A percentile compares a stretch with the other conserved stretches of the same genome.
Conservation (phyloP, 2,329 filamentous ascomycete species). For the Aspergillus latus region DNA sequence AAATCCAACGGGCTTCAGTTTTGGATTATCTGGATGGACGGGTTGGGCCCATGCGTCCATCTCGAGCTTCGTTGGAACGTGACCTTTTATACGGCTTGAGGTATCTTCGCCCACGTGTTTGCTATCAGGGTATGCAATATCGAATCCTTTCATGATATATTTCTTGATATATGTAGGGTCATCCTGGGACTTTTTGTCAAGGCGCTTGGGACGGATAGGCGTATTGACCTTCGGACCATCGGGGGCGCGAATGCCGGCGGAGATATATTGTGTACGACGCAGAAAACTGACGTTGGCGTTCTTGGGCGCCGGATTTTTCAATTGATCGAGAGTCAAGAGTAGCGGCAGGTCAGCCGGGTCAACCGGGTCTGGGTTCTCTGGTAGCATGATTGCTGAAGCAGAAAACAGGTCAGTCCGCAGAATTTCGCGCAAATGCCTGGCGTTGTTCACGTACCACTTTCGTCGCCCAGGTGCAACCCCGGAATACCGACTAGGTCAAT, state of each 20-base stretch:
- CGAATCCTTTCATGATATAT: constrained; percentile 63
- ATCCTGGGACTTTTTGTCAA: constrained; percentile 48
- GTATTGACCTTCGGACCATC: constrained; percentile 31
- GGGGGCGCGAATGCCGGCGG: constrained; percentile 37
- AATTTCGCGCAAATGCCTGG: not conserved
- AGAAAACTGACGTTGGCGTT: constrained; percentile 87
- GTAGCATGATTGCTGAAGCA: constrained; percentile 73
- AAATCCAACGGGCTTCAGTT: constrained; percentile 57
- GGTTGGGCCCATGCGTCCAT: constrained; percentile 60
- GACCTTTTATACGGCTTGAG: constrained; percentile 53
- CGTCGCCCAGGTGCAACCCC: constrained; percentile 90
- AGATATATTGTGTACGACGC: constrained; percentile 91
- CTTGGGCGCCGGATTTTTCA: constrained; percentile 78
- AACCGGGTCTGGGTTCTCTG: constrained; percentile 66
- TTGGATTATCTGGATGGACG: constrained; percentile 58
- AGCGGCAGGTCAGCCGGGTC: constrained; percentile 84
- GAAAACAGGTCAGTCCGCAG: constrained; percentile 22
- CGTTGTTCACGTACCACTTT: constrained; percentile 66
- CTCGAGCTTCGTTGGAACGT: constrained; percentile 55
- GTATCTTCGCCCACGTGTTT: constrained; percentile 59
- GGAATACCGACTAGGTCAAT: constrained; percentile 93
- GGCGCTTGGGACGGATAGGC: constrained; percentile 28
- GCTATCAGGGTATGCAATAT: constrained; percentile 63
- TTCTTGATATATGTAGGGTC: constrained; percentile 62
- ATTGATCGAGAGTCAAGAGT: constrained; percentile 75